These are phyloP conservation scores for Apiotrichum domesticum DNA, from an alignment of 1,284 basidiomycete species.

Conservation along the genomic window DNA sequence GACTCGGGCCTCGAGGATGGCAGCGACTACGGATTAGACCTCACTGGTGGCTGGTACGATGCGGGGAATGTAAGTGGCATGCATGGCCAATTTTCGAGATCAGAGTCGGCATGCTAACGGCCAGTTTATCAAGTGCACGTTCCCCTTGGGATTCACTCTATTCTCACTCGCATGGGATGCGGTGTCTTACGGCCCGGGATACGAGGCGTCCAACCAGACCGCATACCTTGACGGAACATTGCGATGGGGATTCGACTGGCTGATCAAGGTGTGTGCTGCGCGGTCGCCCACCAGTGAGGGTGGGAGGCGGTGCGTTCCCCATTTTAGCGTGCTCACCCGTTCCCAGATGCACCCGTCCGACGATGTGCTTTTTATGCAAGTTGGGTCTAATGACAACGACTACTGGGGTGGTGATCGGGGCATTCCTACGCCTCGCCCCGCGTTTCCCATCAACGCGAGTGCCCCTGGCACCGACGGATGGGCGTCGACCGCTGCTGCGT, in stretches of 20 bases:
- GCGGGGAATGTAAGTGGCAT: conserved; percentile 53
- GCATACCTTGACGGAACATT: conserved; percentile 79
- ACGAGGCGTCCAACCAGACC: conserved; percentile 74
- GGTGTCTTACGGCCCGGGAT: conserved; percentile 72
- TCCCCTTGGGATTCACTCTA: conserved; percentile 68
- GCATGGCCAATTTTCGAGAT: too few relatives aligned
- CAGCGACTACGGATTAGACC: conserved; percentile 62
- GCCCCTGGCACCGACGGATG: conserved; percentile 82
- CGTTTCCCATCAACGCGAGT: conserved; percentile 69
- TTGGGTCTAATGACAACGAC: conserved; percentile 66
- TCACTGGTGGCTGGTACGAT: conserved; percentile 85
- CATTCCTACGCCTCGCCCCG: conserved; percentile 67
- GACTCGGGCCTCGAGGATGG: conserved; percentile 72
- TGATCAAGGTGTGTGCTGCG: conserved; percentile 61
- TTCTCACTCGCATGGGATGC: conserved; percentile 84
- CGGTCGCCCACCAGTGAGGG: neutral
- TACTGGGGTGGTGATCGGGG: conserved; percentile 74
- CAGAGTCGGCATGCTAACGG: neutral
- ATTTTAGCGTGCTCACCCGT: too few relatives aligned
- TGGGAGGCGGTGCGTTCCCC: neutral
- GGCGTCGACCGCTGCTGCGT: conserved; percentile 73
- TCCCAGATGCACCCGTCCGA: conserved; percentile 68
- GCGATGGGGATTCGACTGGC: conserved; percentile 85
- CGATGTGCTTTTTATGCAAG: conserved; percentile 69
- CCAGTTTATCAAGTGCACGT: conserved; percentile 75